Conservation (phyloP, 2,329 filamentous ascomycete species). For the Metarhizium humberi region DNA sequence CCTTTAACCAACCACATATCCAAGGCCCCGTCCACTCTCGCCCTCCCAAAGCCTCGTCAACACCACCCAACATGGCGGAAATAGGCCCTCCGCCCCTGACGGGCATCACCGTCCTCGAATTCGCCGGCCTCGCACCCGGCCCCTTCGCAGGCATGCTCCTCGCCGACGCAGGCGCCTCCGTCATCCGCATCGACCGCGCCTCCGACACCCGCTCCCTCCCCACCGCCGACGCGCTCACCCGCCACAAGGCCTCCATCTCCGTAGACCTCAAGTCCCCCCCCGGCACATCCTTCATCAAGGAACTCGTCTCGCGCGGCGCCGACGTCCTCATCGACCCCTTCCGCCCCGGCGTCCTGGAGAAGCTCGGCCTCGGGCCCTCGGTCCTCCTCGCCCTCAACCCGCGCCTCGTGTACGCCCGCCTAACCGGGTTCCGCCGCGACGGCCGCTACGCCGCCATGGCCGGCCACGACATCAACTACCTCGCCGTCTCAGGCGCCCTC, state of each 20-base stretch:
- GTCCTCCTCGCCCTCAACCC: constrained; percentile 60
- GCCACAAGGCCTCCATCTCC: constrained; percentile 71
- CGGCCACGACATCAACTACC: constrained; percentile 94
- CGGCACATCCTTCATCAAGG: constrained; percentile 57
- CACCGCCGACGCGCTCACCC: constrained; percentile 66
- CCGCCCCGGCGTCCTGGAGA: constrained; percentile 83
- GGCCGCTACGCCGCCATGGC: constrained; percentile 83
- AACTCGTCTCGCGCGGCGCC: constrained; percentile 58
- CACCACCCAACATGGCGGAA: neutral
- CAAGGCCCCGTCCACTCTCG: too few species aligned
- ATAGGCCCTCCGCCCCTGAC: constrained; percentile 26
- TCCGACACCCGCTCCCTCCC: constrained; percentile 20
- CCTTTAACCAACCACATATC: too few species aligned
- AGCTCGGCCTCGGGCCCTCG: constrained; percentile 65
- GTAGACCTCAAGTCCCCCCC: constrained; percentile 64
- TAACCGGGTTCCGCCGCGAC: constrained; percentile 85
- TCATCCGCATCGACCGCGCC: constrained; percentile 74
- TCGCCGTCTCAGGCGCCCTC: constrained; percentile 76
- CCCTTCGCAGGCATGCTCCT: constrained; percentile 85
- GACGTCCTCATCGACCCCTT: constrained; percentile 92
- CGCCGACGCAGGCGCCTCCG: constrained; percentile 79
- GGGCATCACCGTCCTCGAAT: constrained; percentile 49
- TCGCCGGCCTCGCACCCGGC: constrained; percentile 58
- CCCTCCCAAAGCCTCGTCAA: neutral
- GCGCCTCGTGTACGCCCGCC: constrained; percentile 68